Percentiles rank a stretch among this genome's conserved stretches.
phyloP scores from a whole-genome alignment of 1,284 basidiomycete genomes.

The Ganoderma lingzhi region DNA sequence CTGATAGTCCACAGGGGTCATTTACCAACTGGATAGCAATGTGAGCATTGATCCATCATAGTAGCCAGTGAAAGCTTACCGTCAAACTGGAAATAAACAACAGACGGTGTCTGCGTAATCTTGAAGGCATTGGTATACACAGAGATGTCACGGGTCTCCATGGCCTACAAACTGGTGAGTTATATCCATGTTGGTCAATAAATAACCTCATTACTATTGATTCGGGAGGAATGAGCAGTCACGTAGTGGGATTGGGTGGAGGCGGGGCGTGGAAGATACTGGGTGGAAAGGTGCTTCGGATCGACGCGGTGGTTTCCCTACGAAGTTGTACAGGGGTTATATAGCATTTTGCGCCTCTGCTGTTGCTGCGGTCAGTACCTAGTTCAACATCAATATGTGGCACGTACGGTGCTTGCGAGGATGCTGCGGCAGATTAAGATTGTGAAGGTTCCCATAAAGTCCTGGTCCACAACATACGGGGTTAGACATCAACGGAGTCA shows the following conservation, averaged over 20 bases:
- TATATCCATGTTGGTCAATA: not conserved
- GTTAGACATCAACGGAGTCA: not conserved
- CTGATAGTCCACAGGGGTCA: no score
- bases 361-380: not conserved
- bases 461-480: not conserved
- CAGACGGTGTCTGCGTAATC: not conserved
- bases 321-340: not conserved
- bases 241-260: not conserved
- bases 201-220: not conserved
- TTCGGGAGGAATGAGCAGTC: not conserved
- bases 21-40: constrained; percentile 3
- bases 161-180: not conserved
- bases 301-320: not conserved
- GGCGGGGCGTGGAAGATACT: not conserved
- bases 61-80: not conserved
- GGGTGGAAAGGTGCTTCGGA: not conserved
- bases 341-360: not conserved
- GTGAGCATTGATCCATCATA: not conserved
- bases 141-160: not conserved
- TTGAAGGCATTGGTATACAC: constrained; percentile 1
- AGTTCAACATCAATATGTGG: not conserved
- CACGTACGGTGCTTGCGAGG: not conserved
- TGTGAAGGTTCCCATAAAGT: not conserved
- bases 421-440: not conserved
- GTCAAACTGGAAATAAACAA: constrained; percentile 4